These are phyloP conservation scores for Hanseniaspora valbyensis DNA, from an alignment of 805 yeast genomes.

Conservation along the genomic window DNA sequence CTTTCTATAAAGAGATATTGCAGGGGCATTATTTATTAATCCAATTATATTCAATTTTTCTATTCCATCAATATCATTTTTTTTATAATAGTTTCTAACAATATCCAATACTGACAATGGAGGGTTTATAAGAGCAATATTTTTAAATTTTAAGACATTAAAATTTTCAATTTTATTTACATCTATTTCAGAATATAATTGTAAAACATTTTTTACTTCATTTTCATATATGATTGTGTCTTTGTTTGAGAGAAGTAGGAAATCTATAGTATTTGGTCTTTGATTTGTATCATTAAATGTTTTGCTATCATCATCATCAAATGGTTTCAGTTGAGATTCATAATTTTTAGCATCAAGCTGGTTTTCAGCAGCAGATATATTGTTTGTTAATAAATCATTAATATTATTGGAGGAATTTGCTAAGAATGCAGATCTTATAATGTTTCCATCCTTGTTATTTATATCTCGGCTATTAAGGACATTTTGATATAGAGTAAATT, in stretches of 20 bases:
- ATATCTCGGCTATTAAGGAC: background rate
- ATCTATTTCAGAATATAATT: background rate
- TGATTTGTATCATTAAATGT: background rate
- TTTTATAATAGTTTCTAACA: background rate
- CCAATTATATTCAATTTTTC: conserved; percentile 1
- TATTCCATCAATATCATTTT: background rate
- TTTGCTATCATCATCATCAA: background rate
- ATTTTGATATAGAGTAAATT: background rate
- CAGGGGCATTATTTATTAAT: background rate
- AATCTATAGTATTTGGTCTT: background rate
- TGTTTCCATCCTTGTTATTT: background rate
- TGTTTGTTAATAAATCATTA: background rate
- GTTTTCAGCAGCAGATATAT: background rate
- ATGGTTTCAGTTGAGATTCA: background rate
- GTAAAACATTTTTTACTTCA: background rate
- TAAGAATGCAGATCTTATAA: background rate
- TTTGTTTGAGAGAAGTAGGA: background rate
- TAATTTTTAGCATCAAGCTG: background rate
- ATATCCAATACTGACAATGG: background rate
- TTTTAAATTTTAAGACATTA: background rate
- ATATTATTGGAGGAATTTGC: background rate
- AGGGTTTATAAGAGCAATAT: conserved; percentile 7
- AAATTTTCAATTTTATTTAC: background rate
- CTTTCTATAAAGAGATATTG: background rate
- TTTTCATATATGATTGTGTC: background rate